These are phyloP conservation scores for Fusarium sp. DNA, from an alignment of 2,329 filamentous ascomycete genomes.

Conservation along the genomic window DNA sequence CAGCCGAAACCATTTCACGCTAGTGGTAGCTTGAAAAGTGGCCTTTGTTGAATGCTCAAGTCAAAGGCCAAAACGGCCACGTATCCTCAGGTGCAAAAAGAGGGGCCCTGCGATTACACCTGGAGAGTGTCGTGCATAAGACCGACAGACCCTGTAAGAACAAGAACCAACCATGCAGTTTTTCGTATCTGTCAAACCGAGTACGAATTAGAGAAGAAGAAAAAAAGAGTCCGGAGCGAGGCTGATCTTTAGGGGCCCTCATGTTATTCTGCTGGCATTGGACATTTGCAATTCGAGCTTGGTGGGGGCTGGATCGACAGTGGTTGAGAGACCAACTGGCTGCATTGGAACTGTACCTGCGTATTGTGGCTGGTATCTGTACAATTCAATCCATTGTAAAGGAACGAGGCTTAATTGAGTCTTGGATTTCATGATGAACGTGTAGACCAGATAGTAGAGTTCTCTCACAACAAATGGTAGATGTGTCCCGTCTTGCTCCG, in stretches of 20 bases:
- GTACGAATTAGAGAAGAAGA: slow-evolving; percentile 16
- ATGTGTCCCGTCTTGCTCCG: slow-evolving; percentile 2
- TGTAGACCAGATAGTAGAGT: neutral
- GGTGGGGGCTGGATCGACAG: slow-evolving; percentile 38
- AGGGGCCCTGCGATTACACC: slow-evolving; percentile 12
- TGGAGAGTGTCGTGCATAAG: slow-evolving; percentile 30
- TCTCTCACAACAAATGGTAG: neutral
- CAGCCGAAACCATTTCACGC: slow-evolving; percentile 5
- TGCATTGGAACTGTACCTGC: slow-evolving; percentile 35
- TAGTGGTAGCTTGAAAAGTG: slow-evolving; percentile 30
- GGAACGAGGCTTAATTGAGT: neutral
- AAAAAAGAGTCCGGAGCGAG: neutral
- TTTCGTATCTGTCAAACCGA: slow-evolving; percentile 21
- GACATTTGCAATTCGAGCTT: slow-evolving; percentile 14
- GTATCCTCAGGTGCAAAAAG: slow-evolving; percentile 30
- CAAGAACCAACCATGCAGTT: neutral
- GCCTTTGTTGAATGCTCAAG: neutral
- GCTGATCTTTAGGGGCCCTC: neutral
- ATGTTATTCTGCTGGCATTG: slow-evolving; percentile 8
- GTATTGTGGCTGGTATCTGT: slow-evolving; percentile 23
- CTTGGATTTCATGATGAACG: neutral
- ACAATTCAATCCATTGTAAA: slow-evolving; percentile 5
- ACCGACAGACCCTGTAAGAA: slow-evolving; percentile 7
- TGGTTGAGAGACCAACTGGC: slow-evolving; percentile 10
- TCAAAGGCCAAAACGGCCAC: slow-evolving; percentile 26